Conservation (phyloP, 2,329 filamentous ascomycete genomes). For the Arthrinium puccinioides region DNA sequence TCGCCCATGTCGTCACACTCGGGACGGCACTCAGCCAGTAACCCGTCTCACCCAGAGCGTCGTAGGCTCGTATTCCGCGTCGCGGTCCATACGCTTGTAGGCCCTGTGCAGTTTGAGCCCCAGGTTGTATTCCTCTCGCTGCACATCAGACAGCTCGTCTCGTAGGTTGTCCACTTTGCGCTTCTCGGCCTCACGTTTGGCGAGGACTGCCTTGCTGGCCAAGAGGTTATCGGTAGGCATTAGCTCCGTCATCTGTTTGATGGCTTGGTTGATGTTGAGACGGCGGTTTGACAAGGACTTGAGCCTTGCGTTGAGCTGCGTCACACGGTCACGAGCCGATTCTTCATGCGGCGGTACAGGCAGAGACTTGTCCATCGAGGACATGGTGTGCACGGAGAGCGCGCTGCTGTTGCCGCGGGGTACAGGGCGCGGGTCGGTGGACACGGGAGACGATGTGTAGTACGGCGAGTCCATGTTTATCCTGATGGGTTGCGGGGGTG, state of each 20-base stretch:
- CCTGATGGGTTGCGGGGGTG: constrained; percentile 17
- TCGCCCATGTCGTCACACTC: no score
- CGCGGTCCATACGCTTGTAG: constrained; percentile 67
- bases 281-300: constrained; percentile 59
- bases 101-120: constrained; percentile 68
- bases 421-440: constrained; percentile 6
- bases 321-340: constrained; percentile 54
- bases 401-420: constrained; percentile 11
- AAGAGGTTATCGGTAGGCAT: constrained; percentile 66
- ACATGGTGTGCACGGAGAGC: constrained; percentile 11
- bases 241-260: constrained; percentile 70
- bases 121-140: constrained; percentile 70
- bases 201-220: constrained; percentile 55
- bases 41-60: constrained; percentile 74
- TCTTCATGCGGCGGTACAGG: constrained; percentile 54
- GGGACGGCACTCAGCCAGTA: constrained; percentile 53
- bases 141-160: constrained; percentile 63
- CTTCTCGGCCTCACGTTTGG: constrained; percentile 50
- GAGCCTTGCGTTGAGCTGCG: constrained; percentile 58
- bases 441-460: constrained; percentile 10
- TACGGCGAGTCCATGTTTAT: constrained; percentile 22
- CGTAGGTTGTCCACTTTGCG: constrained; percentile 60
- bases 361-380: constrained; percentile 45
- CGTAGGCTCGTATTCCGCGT: constrained; percentile 56
- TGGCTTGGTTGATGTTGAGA: constrained; percentile 63